Evolutionary conservation across 495 filamentous ascomycete genomes (phyloP), one percentile per base, ranked within the genome.

Genomic region (Viridothelium virens): DNA sequence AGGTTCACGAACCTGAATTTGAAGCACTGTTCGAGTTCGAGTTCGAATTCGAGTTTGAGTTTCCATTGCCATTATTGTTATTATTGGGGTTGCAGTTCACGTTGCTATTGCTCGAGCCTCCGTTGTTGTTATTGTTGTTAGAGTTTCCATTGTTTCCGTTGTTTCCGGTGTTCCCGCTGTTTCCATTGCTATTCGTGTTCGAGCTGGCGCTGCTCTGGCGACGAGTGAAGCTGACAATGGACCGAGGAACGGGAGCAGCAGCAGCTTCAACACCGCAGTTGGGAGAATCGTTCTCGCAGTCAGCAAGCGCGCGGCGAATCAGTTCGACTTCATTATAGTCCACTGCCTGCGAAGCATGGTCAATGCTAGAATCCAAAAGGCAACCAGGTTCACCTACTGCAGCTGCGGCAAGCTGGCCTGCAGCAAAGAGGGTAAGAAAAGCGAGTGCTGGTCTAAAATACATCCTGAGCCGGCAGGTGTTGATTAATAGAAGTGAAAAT

Each of bases 401-500:
- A 31, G 53, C 53, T 34, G 31, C 7, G 53, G 53, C 18, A 6
- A 59, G 53, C 53, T 59, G 53, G 31, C 53, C 53, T 9, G 53
- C 53, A 59, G 53, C 53, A 14, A 59, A 59, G 36, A 59, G 53
- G 7, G 53, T 31, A 9, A 59, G n/a, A 18, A 59, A 59, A 59
- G 53, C 53, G 36, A 59, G 31, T 34, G 53, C 53, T 59, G 53
- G 53, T 59, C 36, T 33, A 14, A 59, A 36, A 18, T 59, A 36
- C 53, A 59, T 59, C 53, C 53, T 59, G 53, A 59, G 18, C 53
- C 53, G 53, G 53, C 53, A 59, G 53, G 53, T 59, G 36, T 14
- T 59, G 5, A 36, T 36, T n/a, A 59, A 10, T 33, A 33, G 31
- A 53, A 59, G 18, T 36, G 31, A 59, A 59, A 59, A 31, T 5